These are phyloP conservation scores for Alternaria brassicicola DNA, from an alignment of 2,329 filamentous ascomycete genomes.

Conservation along the genomic window DNA sequence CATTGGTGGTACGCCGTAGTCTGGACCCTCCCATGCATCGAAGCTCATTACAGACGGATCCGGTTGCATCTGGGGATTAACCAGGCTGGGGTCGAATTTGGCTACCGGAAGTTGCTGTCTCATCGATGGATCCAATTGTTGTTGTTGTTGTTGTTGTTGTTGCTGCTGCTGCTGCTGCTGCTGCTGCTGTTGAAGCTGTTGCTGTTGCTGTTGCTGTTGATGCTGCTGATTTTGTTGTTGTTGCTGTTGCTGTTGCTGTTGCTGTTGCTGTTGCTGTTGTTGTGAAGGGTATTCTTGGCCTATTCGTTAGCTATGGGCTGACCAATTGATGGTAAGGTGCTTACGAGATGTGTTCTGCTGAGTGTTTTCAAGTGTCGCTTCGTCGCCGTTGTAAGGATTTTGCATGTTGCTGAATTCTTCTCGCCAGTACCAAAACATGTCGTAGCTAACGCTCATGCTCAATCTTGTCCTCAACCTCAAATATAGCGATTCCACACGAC, in stretches of 20 bases:
- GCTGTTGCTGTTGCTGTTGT: constrained; percentile 19
- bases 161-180: background rate
- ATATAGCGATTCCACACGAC: constrained; percentile 40
- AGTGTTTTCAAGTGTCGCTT: constrained; percentile 23
- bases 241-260: background rate
- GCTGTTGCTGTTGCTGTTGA: constrained; percentile 14
- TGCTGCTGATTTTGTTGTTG: background rate
- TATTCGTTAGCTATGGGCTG: constrained; percentile 13
- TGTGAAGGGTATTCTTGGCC: constrained; percentile 24
- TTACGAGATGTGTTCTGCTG: constrained; percentile 41
- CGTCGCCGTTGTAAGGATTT: constrained; percentile 47
- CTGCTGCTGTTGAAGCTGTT: constrained; percentile 3
- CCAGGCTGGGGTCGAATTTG: constrained; percentile 37
- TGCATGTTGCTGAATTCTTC: constrained; percentile 47
- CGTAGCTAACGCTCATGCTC: constrained; percentile 48
- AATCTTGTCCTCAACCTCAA: constrained; percentile 42
- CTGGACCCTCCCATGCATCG: constrained; percentile 36
- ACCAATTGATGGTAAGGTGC: constrained; percentile 5
- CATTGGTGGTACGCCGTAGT: constrained; percentile 39
- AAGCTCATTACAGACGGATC: constrained; percentile 34
- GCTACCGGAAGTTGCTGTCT: constrained; percentile 26
- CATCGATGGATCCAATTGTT: constrained; percentile 22
- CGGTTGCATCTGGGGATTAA: constrained; percentile 28
- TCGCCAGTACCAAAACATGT: constrained; percentile 51
- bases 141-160: background rate